Evolutionary conservation across 2,329 filamentous ascomycete species (phyloP).

Genomic region (Aspergillus carbonarius): DNA sequence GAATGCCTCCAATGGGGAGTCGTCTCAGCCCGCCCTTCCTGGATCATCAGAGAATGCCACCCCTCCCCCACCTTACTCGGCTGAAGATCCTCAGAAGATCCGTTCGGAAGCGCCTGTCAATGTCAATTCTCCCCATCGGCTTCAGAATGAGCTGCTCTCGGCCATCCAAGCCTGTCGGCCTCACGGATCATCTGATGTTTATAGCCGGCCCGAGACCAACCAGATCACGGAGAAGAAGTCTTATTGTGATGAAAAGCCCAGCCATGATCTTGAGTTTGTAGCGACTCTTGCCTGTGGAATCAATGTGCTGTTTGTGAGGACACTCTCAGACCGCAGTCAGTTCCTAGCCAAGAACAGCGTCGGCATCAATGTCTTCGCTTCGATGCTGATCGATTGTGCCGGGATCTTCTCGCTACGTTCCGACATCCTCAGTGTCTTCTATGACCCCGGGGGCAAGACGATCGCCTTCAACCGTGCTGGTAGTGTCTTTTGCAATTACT

Average conservation of each 20-base stretch:
- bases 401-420: slow-evolving; percentile 70
- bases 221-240: slow-evolving; percentile 77
- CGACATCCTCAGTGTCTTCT: slow-evolving; percentile 78
- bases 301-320: slow-evolving; percentile 68
- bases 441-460: slow-evolving; percentile 72
- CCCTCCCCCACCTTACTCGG: slow-evolving; percentile 43
- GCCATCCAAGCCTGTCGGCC: slow-evolving; percentile 77
- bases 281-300: slow-evolving; percentile 70
- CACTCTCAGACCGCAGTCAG: slow-evolving; percentile 49
- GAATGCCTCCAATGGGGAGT: slow-evolving; percentile 21
- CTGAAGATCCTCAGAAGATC: slow-evolving; percentile 33
- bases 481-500: slow-evolving; percentile 89
- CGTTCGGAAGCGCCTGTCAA: slow-evolving; percentile 33
- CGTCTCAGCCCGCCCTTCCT: slow-evolving; percentile 23
- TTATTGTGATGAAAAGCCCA: slow-evolving; percentile 78
- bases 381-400: slow-evolving; percentile 67
- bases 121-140: slow-evolving; percentile 40
- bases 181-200: slow-evolving; percentile 71
- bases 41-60: slow-evolving; percentile 23
- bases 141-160: slow-evolving; percentile 60
- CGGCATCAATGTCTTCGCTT: slow-evolving; percentile 68
- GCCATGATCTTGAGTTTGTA: slow-evolving; percentile 69
- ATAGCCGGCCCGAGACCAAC: slow-evolving; percentile 68
- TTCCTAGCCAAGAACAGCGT: slow-evolving; percentile 64
- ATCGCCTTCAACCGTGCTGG: slow-evolving; percentile 91